Evolutionary conservation across 2,329 filamentous ascomycete species (phyloP).

Genomic region (Calcarisporium arbuscula): DNA sequence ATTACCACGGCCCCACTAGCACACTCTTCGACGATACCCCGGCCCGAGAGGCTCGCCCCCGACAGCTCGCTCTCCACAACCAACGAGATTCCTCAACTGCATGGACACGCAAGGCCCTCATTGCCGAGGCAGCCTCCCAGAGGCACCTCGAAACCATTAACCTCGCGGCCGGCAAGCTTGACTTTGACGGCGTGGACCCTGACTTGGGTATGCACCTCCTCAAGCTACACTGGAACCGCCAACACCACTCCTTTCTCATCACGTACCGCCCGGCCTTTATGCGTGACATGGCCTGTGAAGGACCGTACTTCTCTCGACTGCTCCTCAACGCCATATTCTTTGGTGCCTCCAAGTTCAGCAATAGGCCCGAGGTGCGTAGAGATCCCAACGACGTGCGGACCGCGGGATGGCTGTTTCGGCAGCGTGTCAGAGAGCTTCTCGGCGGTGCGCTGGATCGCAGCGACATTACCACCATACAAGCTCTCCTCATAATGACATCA

Average conservation of each 20-base stretch:
- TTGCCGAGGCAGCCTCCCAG: slow-evolving; percentile 41
- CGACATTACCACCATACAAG: slow-evolving; percentile 48
- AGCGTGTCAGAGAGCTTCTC: slow-evolving; percentile 39
- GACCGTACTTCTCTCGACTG: slow-evolving; percentile 50
- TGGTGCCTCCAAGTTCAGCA: slow-evolving; percentile 38
- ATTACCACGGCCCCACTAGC: slow-evolving; percentile 44
- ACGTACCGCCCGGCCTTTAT: slow-evolving; percentile 48
- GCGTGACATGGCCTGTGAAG: slow-evolving; percentile 45
- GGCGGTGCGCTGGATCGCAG: slow-evolving; percentile 39
- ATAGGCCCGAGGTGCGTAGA: slow-evolving; percentile 36
- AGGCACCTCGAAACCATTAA: slow-evolving; percentile 43
- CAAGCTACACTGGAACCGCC: slow-evolving; percentile 46
- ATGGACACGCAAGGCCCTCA: slow-evolving; percentile 38
- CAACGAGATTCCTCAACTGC: slow-evolving; percentile 24
- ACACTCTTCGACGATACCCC: slow-evolving; percentile 37
- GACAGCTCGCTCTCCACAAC: slow-evolving; percentile 13
- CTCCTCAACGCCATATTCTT: slow-evolving; percentile 50
- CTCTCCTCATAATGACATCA: slow-evolving; percentile 43
- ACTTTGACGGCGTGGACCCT: slow-evolving; percentile 49
- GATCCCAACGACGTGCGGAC: slow-evolving; percentile 39
- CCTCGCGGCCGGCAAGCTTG: slow-evolving; percentile 36
- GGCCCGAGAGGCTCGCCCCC: no score
- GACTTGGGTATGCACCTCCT: slow-evolving; percentile 46
- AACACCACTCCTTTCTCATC: slow-evolving; percentile 42
- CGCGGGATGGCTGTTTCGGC: slow-evolving; percentile 40